Evolutionary conservation across 2,329 filamentous ascomycete genomes (phyloP), one percentile per base, ranked within the genome.

Genomic region (Diplodia intermedia): DNA sequence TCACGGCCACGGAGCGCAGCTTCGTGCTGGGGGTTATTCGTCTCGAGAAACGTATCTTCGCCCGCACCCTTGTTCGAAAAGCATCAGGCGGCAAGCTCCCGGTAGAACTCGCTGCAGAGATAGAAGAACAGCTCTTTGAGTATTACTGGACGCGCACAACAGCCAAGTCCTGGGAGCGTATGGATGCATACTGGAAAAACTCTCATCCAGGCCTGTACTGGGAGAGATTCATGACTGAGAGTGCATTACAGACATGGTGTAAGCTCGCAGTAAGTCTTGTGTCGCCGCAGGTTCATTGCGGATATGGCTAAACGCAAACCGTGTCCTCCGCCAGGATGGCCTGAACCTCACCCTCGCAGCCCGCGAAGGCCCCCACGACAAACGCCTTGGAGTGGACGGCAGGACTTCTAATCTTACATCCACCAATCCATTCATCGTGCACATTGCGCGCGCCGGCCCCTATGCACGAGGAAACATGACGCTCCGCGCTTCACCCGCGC

Each of bases 281-380:
- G 12, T 49, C n/a, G 6, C 23, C 8, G 18, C 43, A 9, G n/a
- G 6, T 9, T 47, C 43, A 1, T 20, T 47, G 18, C 20, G 43
- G 5, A 47, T 20, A 20, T 47, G n/a, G n/a, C 43, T 47, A 20
- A 47, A 47, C 20, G 43, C n/a, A 20, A 20, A 20, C 20, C 8
- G 18, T 47, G 8, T 47, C n/a, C 8, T n/a, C 43, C 43, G 47
- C 38, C 43, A 65, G 62, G 50, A 65, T 9, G 14, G 20, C 14
- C 50, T 65, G 14, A 55, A 55, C 50, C 49, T 65, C 36, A 55
- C 52, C 14, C 62, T 65, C 15, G 62, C 62, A 14, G 62, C 62
- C 33, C 62, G 62, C 11, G 62, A 55, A 20, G 62, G 62, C 18
- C 62, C 62, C n/a, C 38, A 55, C 38, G 62, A 53, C 8, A 65